Evolutionary conservation across 1,284 basidiomycete genomes (phyloP).

Genomic region (Limonomyces culmigenus): DNA sequence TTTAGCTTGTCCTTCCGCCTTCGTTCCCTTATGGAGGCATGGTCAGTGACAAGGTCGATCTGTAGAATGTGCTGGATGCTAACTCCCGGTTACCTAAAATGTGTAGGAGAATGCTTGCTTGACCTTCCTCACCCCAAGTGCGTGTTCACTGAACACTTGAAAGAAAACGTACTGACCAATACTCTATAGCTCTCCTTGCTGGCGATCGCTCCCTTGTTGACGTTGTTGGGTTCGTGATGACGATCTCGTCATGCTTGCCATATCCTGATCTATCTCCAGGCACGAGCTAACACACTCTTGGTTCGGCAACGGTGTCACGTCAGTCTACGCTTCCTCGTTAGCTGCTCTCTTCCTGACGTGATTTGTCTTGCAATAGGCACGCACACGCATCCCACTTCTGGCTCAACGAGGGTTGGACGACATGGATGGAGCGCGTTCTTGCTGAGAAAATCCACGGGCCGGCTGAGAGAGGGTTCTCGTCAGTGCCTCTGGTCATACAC

Average conservation of each 20-base stretch:
- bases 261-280: not conserved
- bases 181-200: constrained; percentile 46
- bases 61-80: constrained; percentile 2
- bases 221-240: not conserved
- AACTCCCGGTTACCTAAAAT: constrained; percentile 2
- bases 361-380: constrained; percentile 32
- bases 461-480: constrained; percentile 71
- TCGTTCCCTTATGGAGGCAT: constrained; percentile 90
- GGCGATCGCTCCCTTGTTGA: constrained; percentile 61
- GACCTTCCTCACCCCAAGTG: constrained; percentile 79
- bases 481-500: constrained; percentile 44
- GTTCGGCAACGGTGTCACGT: constrained; percentile 80
- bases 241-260: not conserved
- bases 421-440: constrained; percentile 82
- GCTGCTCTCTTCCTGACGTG: constrained; percentile 1
- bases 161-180: not conserved
- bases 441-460: constrained; percentile 61
- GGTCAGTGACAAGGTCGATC: constrained; percentile 25
- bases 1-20: constrained; percentile 74
- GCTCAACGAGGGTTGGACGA: constrained; percentile 92
- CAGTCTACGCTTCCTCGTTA: constrained; percentile 15
- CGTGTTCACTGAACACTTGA: constrained; percentile 8
- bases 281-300: constrained; percentile 69
- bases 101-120: constrained; percentile 66
- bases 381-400: constrained; percentile 69